Conservation (phyloP, 2,329 filamentous ascomycete species). For the Cladosporium halotolerans region DNA sequence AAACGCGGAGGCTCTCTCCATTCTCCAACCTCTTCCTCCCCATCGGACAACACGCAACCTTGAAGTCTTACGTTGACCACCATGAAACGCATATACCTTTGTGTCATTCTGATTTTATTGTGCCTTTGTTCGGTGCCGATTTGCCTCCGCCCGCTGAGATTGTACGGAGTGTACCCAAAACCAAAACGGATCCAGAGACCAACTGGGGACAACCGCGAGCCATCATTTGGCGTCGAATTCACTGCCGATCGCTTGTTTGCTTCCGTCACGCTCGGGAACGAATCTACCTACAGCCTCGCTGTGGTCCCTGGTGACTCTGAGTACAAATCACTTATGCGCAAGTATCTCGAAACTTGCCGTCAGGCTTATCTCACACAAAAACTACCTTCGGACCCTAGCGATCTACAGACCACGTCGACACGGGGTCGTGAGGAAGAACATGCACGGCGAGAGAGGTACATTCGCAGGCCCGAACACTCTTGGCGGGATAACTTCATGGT, state of each 20-base stretch:
- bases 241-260: background rate
- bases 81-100: too few relatives aligned
- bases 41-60: too few relatives aligned
- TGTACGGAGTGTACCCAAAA: too few relatives aligned
- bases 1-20: too few relatives aligned
- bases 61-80: too few relatives aligned
- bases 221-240: background rate
- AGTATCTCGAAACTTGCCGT: background rate
- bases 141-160: too few relatives aligned
- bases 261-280: background rate
- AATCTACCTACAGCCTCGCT: background rate
- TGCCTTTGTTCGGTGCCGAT: too few relatives aligned
- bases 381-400: background rate
- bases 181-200: too few relatives aligned
- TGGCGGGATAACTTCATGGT: background rate
- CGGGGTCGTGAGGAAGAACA: background rate
- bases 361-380: background rate
- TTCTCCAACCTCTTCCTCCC: too few relatives aligned
- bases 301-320: background rate
- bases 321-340: background rate
- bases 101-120: too few relatives aligned
- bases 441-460: background rate
- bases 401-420: background rate
- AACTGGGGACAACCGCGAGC: background rate
- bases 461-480: background rate